These are phyloP conservation scores for Delonix regia DNA, from an alignment of 306 rosid genomes.

Conservation along the genomic window DNA sequence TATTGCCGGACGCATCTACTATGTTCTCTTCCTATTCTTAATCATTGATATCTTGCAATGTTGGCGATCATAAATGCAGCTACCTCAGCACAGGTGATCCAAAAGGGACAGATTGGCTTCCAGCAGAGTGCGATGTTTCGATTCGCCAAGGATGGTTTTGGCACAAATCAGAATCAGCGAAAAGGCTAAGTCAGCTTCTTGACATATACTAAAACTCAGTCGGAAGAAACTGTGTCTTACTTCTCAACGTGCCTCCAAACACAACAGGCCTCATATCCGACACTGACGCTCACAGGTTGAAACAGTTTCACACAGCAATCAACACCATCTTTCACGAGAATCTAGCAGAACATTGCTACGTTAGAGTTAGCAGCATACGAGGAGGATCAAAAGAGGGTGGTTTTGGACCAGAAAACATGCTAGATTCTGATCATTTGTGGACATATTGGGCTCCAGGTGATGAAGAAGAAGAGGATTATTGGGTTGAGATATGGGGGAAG, in stretches of 20 bases:
- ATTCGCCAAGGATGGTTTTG: conserved; percentile 90
- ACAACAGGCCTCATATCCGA: conserved; percentile 68
- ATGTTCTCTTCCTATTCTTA: neutral
- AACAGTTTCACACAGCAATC: conserved; percentile 65
- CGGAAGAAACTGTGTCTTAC: conserved; percentile 82
- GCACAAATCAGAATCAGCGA: conserved; percentile 81
- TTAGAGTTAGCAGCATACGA: conserved; percentile 72
- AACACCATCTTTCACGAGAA: conserved; percentile 62
- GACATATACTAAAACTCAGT: conserved; percentile 82
- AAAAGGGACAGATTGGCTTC: conserved; percentile 82
- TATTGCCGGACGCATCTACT: neutral
- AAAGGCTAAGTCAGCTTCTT: conserved; percentile 61
- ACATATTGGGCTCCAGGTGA: conserved; percentile 77
- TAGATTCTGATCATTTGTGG: conserved; percentile 81
- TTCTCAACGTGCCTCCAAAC: conserved; percentile 89
- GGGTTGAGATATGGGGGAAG: conserved; percentile 64
- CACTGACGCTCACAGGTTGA: conserved; percentile 58
- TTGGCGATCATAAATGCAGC: conserved; percentile 46
- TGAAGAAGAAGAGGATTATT: conserved; percentile 38
- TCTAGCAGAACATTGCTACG: conserved; percentile 49
- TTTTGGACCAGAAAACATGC: conserved; percentile 75
- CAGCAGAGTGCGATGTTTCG: conserved; percentile 88
- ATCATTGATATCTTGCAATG: neutral
- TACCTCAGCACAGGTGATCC: conserved; percentile 66
- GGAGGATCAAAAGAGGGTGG: conserved; percentile 61